Evolutionary conservation across 306 rosid species (phyloP).

Genomic region (Acacia acuminata): DNA sequence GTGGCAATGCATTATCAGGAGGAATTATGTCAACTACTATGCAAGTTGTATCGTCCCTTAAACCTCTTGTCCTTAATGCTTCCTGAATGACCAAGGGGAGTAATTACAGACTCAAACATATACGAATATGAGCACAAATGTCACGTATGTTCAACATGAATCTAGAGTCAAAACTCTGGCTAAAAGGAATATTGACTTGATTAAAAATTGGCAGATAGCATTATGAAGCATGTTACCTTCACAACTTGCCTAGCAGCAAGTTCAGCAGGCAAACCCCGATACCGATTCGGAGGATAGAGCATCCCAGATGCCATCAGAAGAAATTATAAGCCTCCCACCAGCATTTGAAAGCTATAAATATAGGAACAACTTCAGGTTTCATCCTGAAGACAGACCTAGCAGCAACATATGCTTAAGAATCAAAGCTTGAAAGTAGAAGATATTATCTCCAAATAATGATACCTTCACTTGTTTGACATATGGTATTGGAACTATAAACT

Average conservation of each 20-base stretch:
- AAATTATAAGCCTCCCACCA: constrained; percentile 73
- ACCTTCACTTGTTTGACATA: constrained; percentile 82
- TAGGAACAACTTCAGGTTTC: constrained; percentile 31
- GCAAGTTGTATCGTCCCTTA: constrained; percentile 77
- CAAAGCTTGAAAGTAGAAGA: background rate
- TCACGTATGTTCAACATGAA: constrained; percentile 3
- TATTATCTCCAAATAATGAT: background rate
- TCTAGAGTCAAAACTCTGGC: background rate
- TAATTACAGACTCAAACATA: constrained; percentile 6
- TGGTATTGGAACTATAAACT: constrained; percentile 74
- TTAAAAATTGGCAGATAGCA: constrained; percentile 12
- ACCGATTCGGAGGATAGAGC: constrained; percentile 67
- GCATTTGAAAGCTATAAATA: constrained; percentile 52
- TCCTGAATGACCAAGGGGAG: constrained; percentile 39
- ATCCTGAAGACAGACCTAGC: background rate
- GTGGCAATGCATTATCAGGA: constrained; percentile 45
- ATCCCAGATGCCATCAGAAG: constrained; percentile 84
- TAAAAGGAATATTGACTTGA: background rate
- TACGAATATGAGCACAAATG: background rate
- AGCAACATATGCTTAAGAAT: background rate
- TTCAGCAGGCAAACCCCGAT: constrained; percentile 70
- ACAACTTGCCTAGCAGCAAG: constrained; percentile 81
- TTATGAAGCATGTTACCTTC: constrained; percentile 44
- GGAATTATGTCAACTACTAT: constrained; percentile 71
- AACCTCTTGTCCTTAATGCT: constrained; percentile 60